Evolutionary conservation across 2,329 filamentous ascomycete species (phyloP).

Genomic region (Fusarium continuum): DNA sequence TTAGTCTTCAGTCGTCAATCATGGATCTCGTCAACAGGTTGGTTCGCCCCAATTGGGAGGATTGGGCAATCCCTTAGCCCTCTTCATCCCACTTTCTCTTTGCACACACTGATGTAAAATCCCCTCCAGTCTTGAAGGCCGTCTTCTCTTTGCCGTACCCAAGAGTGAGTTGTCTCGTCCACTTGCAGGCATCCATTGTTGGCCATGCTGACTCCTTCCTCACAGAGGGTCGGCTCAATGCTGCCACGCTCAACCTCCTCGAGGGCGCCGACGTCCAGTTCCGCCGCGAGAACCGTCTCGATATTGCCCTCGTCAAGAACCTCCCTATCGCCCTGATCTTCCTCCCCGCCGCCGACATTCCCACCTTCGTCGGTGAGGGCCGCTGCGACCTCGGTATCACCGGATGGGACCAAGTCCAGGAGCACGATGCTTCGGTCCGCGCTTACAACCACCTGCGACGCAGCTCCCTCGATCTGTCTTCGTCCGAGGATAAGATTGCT

Average conservation of each 20-base stretch:
- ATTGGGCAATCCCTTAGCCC: neutral
- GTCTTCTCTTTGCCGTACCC: conserved; percentile 95
- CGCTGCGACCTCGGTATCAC: conserved; percentile 95
- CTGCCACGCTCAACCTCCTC: conserved; percentile 87
- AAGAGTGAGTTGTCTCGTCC: conserved; percentile 77
- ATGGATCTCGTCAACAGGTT: conserved; percentile 67
- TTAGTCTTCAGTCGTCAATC: conserved; percentile 11
- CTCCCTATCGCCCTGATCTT: conserved; percentile 95
- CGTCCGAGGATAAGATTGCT: conserved; percentile 55
- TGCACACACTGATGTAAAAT: conserved; percentile 29
- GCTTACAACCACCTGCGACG: conserved; percentile 58
- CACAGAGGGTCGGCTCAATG: conserved; percentile 89
- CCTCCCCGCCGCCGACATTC: conserved; percentile 95
- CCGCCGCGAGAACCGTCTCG: conserved; percentile 90
- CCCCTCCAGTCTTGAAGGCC: conserved; percentile 79
- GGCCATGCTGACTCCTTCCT: conserved; percentile 14
- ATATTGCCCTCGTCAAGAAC: conserved; percentile 98
- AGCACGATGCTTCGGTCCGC: conserved; percentile 77
- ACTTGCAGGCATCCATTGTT: neutral
- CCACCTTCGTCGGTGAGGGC: conserved; percentile 95
- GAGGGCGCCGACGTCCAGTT: conserved; percentile 97
- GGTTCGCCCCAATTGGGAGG: conserved; percentile 40
- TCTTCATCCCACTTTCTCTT: neutral
- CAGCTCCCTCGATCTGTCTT: conserved; percentile 50
- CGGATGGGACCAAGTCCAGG: conserved; percentile 88